These are phyloP conservation scores for Chalara sp. DNA, from an alignment of 2,329 filamentous ascomycete genomes.

Conservation along the genomic window DNA sequence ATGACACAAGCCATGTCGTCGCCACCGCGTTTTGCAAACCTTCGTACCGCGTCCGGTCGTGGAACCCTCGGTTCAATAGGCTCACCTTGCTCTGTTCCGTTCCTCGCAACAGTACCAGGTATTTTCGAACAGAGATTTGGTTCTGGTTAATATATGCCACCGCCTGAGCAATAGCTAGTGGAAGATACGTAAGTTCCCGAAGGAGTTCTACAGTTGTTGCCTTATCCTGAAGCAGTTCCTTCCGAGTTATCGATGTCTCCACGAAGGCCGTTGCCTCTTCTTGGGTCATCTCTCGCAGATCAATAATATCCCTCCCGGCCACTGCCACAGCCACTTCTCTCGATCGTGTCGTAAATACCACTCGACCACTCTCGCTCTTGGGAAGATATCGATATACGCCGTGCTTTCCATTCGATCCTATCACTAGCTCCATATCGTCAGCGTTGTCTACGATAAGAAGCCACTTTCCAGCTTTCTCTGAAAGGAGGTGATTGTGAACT, in stretches of 20 bases:
- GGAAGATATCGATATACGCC: constrained; percentile 17
- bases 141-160: neutral
- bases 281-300: constrained; percentile 24
- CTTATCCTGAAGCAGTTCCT: constrained; percentile 3
- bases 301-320: constrained; percentile 21
- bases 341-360: constrained; percentile 33
- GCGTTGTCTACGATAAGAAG: constrained; percentile 34
- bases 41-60: neutral
- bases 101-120: neutral
- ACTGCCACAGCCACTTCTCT: constrained; percentile 24
- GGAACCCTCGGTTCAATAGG: neutral
- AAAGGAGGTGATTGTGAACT: constrained; percentile 3
- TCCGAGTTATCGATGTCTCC: neutral
- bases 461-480: constrained; percentile 25
- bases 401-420: neutral
- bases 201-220: constrained; percentile 4
- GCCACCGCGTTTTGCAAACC: neutral
- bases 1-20: constrained; percentile 4
- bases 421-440: constrained; percentile 17
- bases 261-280: constrained; percentile 23
- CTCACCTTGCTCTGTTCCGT: neutral
- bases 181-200: constrained; percentile 2
- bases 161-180: neutral
- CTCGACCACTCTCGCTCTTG: constrained; percentile 17
- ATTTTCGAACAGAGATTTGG: neutral